Percentiles rank a stretch among this genome's conserved stretches.
These are phyloP conservation scores for Fusarium subtropicale DNA, from an alignment of 2,329 filamentous ascomycete genomes.

Conservation along the genomic window DNA sequence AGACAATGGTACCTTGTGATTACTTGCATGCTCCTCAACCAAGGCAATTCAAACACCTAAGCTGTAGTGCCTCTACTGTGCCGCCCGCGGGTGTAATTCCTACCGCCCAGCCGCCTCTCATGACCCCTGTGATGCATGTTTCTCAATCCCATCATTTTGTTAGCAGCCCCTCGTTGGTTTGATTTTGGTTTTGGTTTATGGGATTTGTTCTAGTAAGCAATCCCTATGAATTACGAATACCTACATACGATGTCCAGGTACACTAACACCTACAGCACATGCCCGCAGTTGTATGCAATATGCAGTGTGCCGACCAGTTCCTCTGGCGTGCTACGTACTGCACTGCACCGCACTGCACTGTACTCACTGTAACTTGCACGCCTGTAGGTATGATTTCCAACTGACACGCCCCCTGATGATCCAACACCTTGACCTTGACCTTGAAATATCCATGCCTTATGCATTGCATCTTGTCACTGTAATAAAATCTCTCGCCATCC, in stretches of 20 bases:
- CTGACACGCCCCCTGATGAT: slow-evolving; percentile 18
- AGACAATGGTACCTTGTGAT: slow-evolving; percentile 24
- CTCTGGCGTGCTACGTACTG: slow-evolving; percentile 2
- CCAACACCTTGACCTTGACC: slow-evolving; percentile 23
- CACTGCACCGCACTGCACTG: neutral
- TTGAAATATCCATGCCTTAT: slow-evolving; percentile 25
- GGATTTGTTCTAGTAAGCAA: neutral
- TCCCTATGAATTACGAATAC: slow-evolving; percentile 9
- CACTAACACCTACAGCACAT: slow-evolving; percentile 12
- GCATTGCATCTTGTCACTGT: slow-evolving; percentile 20
- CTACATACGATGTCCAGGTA: neutral
- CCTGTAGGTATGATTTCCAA: neutral
- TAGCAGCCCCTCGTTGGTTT: neutral
- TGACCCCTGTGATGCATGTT: slow-evolving; percentile 18
- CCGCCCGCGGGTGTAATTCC: slow-evolving; percentile 37
- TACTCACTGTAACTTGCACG: slow-evolving; percentile 12
- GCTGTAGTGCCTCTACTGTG: slow-evolving; percentile 10
- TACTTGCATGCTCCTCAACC: slow-evolving; percentile 23
- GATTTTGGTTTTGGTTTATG: too few relatives aligned
- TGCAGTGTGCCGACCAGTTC: slow-evolving; percentile 28
- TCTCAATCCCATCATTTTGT: slow-evolving; percentile 2
- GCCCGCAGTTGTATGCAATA: slow-evolving; percentile 3
- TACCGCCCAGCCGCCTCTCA: slow-evolving; percentile 34
- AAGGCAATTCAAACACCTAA: slow-evolving; percentile 15
- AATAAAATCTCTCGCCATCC: slow-evolving; percentile 42